Conservation (phyloP, 1,284 basidiomycete species). For the Golubevia pallescens region DNA sequence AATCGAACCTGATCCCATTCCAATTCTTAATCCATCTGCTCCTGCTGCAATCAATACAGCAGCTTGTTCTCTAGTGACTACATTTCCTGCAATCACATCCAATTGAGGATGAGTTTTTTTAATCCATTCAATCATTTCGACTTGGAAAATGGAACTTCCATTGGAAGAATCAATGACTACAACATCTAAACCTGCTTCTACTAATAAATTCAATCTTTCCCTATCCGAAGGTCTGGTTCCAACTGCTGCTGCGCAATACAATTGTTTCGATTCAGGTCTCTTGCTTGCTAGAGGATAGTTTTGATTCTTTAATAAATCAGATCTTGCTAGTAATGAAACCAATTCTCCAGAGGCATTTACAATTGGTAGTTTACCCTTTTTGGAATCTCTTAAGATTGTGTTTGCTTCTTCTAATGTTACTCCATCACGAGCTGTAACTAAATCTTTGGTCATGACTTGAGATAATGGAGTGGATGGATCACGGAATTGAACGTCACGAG, state of each 20-base stretch:
- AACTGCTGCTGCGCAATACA: constrained; percentile 95
- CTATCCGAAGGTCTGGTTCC: constrained; percentile 90
- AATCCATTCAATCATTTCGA: constrained; percentile 95
- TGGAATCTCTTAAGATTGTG: constrained; percentile 89
- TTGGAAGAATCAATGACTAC: constrained; percentile 95
- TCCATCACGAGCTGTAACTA: constrained; percentile 55
- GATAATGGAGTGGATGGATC: constrained; percentile 73
- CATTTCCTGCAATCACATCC: constrained; percentile 97
- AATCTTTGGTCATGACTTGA: constrained; percentile 81
- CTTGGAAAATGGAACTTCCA: constrained; percentile 91
- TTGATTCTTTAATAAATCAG: constrained; percentile 96
- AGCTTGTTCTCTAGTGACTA: constrained; percentile 96
- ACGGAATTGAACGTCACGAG: constrained; percentile 94
- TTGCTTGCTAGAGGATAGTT: constrained; percentile 95
- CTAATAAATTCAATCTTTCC: constrained; percentile 82
- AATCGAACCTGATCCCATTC: constrained; percentile 98
- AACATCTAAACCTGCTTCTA: constrained; percentile 93
- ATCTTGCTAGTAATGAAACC: constrained; percentile 66
- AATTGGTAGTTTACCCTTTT: constrained; percentile 89
- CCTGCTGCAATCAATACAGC: constrained; percentile 91
- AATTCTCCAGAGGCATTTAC: constrained; percentile 51
- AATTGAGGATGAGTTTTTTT: constrained; percentile 74
- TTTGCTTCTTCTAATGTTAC: constrained; percentile 85
- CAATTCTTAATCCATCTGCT: constrained; percentile 89
- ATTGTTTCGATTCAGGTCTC: constrained; percentile 88